These are phyloP conservation scores for Tillandsia leiboldiana DNA, from an alignment of 176 grass and related monocot genomes.

Conservation along the genomic window DNA sequence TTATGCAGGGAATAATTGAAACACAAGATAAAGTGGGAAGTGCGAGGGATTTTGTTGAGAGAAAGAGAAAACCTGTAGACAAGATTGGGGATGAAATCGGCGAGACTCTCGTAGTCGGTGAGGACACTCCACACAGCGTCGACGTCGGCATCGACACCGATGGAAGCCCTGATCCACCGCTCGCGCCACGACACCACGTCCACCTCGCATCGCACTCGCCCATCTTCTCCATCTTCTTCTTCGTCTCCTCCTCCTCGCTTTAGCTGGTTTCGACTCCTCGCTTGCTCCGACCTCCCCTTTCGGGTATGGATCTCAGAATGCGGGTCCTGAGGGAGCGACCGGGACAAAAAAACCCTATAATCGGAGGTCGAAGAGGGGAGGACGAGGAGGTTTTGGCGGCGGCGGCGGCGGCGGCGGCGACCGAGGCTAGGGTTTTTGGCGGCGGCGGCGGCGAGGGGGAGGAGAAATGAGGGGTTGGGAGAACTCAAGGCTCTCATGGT, in stretches of 20 bases:
- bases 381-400: background rate
- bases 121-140: conserved; percentile 81
- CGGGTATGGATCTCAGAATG: background rate
- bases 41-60: background rate
- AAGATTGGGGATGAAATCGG: conserved; percentile 91
- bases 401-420: background rate
- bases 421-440: background rate
- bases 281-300: background rate
- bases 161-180: conserved; percentile 53
- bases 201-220: conserved; percentile 63
- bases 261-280: background rate
- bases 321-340: background rate
- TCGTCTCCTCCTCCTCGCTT: background rate
- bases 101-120: conserved; percentile 91
- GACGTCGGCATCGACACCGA: conserved; percentile 60
- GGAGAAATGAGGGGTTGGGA: background rate
- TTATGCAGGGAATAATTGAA: background rate
- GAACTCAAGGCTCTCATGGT: background rate
- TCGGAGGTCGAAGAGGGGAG: background rate
- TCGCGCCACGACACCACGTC: conserved; percentile 94
- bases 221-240: conserved; percentile 9
- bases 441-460: background rate
- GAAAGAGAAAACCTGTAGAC: conserved; percentile 49
- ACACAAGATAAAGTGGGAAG: background rate
- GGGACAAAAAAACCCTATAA: background rate